Evolutionary conservation across 352 stramenopile genomes (phyloP), one percentile per base, ranked within the genome.

Genomic region (Phytopythium oedochilum): DNA sequence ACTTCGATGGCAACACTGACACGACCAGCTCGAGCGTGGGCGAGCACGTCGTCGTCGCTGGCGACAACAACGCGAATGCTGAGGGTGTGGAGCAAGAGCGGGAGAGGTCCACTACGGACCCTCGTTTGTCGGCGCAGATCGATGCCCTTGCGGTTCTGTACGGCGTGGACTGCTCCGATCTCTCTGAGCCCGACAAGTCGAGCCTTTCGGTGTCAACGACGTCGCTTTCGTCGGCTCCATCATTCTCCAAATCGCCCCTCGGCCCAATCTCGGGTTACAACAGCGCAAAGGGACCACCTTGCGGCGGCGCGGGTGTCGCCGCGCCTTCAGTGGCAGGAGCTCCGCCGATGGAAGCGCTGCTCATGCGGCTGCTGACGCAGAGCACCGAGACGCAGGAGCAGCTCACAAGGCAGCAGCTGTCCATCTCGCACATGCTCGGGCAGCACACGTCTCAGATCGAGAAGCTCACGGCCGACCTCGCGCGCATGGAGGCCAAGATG

Each of bases 371-470:
- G 50, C 60, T 94, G 43, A 87, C 78, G n/a, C 80, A 91, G 61
- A 91, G 86, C 61, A 91, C 76, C 0, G 78, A 91, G 67, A 91
- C 84, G 39, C 84, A 92, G 65, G 69, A 94, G 67, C 84, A 91
- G 57, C 61, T 92, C 23, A 82, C 82, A 12, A 78, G 63, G 53
- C 84, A 92, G 60, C 82, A 92, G 63, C 77, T 89, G 43, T 81
- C 73, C 35, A 68, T 94, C 28, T 79, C 68, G 45, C 69, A 63
- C 23, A 88, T 79, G 44, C 53, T 94, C 20, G 73, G 70, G 18
- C 60, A 86, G 28, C 82, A 94, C 65, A 81, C 75, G 48, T 71
- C 67, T 25, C 76, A 92, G 67, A 86, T 92, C 63, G 87, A 62
- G 58, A 75, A 82, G 61, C 78, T 94, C 61, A 87, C 86, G 72